Base-by-base conservation (phyloP, 805 yeast genomes). In the Schizosaccharomyces cryophilus region DNA sequence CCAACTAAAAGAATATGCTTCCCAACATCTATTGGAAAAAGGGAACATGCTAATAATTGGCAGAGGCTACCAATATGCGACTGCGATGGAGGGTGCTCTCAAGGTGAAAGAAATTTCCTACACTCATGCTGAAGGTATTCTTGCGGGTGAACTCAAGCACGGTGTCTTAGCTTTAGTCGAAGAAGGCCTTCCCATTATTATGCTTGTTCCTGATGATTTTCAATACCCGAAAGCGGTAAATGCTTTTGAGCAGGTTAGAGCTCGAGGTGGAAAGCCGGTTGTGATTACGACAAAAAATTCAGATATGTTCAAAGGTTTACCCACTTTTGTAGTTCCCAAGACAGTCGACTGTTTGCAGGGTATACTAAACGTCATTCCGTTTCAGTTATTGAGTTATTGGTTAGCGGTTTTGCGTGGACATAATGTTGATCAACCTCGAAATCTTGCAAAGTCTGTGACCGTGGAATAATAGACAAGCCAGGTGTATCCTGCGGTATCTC, bases 271-370 rank as follows among this genome's bases (percentile, higher is more conserved):
- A 63, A 85, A 87, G 72, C 99, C 99, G 66, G 88, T 93, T 66
- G 80, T 93, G 61, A 84, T 93, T 66, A 84, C 94, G 73, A 88
- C 87, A 69, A 87, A 87, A 68, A 90, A 87, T 67, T 84, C 80
- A 64, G 79, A 78, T 47, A 65, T 67, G 55, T 66, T 70, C 61
- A 65, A 70, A 59, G 71, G 72, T 66, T 69, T 69, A 66, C 66
- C 64, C 42, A 81, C 85, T 45, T 77, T 93, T 67, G 93, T 88
- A 70, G 95, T 93, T 62, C 99, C 99, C 61, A 81, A 80, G 66
- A 87, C 97, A 5, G 96, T 89, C 63, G 99, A 93, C 72, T 93
- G 99, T 75, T 78, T 93, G 72, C 99, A 93, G 77, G 99, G 99
- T 58, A 76, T 93, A 68, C 77, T 93, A 69, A 93, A 90, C 70